Evolutionary conservation across 2,329 filamentous ascomycete species (phyloP).

Genomic region (Talaromyces sp.): DNA sequence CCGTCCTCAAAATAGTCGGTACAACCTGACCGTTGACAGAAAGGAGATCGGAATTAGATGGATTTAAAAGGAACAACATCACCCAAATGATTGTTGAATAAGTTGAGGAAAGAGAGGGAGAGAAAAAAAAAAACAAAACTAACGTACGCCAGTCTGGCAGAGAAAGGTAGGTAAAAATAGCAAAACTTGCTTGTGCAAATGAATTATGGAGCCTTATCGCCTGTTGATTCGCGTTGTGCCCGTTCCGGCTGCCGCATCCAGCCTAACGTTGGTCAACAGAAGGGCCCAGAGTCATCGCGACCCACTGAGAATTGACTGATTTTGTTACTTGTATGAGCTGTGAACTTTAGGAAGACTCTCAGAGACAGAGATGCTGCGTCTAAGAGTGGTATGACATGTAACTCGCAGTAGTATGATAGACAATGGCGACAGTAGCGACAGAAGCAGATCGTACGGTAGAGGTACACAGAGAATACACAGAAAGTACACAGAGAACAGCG

Average conservation of each 20-base stretch:
- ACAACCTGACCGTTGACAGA: neutral
- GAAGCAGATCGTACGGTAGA: neutral
- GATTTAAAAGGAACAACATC: neutral
- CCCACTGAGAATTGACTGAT: neutral
- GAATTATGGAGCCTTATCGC: constrained; percentile 23
- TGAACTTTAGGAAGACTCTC: neutral
- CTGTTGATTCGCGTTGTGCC: constrained; percentile 20
- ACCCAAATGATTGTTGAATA: neutral
- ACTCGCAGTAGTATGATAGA: neutral
- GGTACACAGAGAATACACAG: neutral
- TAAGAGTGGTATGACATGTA: neutral
- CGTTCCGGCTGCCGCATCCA: constrained; percentile 35
- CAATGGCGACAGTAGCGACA: neutral
- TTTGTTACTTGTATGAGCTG: neutral
- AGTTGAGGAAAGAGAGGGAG: neutral
- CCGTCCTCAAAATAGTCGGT: neutral
- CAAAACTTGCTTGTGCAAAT: constrained; percentile 9
- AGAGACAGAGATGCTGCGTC: neutral
- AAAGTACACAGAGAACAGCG: neutral
- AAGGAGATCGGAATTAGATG: neutral
- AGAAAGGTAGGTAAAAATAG: neutral
- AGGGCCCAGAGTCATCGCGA: neutral
- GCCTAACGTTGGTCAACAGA: constrained; percentile 23
- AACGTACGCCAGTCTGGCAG: neutral
- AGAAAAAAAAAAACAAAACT: neutral